Percentiles rank a stretch among this genome's conserved stretches.
These are phyloP conservation scores for Chrysoporthe puriensis DNA, from an alignment of 2,329 filamentous ascomycete species.

Conservation along the genomic window DNA sequence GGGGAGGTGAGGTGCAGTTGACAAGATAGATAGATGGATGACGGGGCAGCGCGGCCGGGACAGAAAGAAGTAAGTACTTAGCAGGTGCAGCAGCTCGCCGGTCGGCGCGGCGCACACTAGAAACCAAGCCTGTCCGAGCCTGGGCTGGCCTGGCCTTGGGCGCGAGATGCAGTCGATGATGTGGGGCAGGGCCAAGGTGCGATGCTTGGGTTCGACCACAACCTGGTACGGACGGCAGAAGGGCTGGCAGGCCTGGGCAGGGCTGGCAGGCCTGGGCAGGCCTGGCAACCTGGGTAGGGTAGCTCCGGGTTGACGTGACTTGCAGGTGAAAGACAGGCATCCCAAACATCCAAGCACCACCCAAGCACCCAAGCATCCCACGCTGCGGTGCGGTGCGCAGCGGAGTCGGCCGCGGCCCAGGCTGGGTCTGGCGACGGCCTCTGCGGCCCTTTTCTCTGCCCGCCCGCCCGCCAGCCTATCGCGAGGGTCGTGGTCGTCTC, in stretches of 20 bases:
- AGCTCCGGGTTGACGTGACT: background rate
- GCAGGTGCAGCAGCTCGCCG: no score
- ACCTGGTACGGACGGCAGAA: background rate
- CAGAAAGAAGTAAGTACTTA: conserved; percentile 11
- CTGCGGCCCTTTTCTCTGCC: background rate
- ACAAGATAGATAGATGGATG: conserved; percentile 29
- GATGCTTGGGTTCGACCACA: background rate
- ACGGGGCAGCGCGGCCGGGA: conserved; percentile 17
- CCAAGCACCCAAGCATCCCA: background rate
- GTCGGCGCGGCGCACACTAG: background rate
- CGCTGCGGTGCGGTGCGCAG: background rate
- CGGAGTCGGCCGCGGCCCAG: conserved; percentile 10
- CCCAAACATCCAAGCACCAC: no score
- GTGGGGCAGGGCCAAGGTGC: conserved; percentile 1
- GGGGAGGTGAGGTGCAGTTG: conserved; percentile 15
- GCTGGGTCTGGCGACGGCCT: background rate
- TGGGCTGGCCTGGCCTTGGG: background rate
- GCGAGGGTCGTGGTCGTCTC: background rate
- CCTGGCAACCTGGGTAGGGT: no score
- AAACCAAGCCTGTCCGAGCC: conserved; percentile 2
- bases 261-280: background rate
- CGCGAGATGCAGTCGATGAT: conserved; percentile 10
- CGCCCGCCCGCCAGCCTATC: background rate
- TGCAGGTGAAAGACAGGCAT: background rate
- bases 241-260: background rate